Evolutionary conservation across 305 asterid genomes (phyloP), one percentile per base, ranked within the genome.

Genomic region (Plantago lanceolata): DNA sequence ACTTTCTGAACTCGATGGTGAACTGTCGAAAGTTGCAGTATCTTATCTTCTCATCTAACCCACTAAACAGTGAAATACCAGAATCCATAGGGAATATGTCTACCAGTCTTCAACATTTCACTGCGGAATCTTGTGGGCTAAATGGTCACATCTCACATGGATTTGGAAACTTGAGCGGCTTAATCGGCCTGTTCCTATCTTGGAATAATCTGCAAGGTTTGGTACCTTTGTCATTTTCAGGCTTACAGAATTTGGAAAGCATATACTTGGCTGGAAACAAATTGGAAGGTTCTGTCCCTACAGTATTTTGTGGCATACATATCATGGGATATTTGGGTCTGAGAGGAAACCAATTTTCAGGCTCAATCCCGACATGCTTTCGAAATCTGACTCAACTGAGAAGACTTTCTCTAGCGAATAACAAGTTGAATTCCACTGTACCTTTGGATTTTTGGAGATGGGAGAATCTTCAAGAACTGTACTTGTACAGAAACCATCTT

Each of bases 91-190:
- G 73, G 26, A 75, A 75, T 50, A 59, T 69, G 28, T 75, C 74
- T 0, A 69, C 58, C 61, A 71, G 55, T 67, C 76, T 75, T 63
- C 64, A 52, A 21, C 17, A 15, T 20, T 20, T 52, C 57, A 8
- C 33, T 52, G 57, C 74, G 1, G 16, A 7, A 40, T 63, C 69
- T 7, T 75, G 80, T 64, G 61, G 49, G 67, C 61, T 75, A 14
- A 71, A 68, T 55, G 77, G 77, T 45, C 47, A 28, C 26, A 72
- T 79, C 48, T 72, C 79, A 37, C 44, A 14, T 13, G 73, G 59
- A 55, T 7, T 72, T 5, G 84, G 84, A 57, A 79, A 79, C 68
- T 79, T 75, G 67, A 73, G 81, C 64, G 57, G 69, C 69, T 15
- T 75, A 26, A 6, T 24, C 40, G 62, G 0, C 59, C 64, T 79